A percentile compares a stretch with the other conserved stretches of the same genome.
Evolutionary conservation across 2,329 filamentous ascomycete species (phyloP).

Genomic region (Sclerotinia sclerotiorum): DNA sequence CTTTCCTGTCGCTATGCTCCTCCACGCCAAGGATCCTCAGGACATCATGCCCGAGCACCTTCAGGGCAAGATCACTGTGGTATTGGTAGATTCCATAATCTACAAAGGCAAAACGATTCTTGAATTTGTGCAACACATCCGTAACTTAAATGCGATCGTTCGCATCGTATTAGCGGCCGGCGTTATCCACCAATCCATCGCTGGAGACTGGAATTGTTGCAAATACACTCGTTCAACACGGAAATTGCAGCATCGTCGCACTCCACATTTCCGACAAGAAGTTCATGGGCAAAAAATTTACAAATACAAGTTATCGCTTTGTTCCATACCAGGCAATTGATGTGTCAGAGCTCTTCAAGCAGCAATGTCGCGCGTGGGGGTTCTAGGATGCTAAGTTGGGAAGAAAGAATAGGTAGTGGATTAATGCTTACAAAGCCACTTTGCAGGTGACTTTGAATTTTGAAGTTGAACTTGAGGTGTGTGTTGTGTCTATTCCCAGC

Average conservation of each 20-base stretch:
- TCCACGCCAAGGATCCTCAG: conserved; percentile 45
- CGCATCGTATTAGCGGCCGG: conserved; percentile 56
- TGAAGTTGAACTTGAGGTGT: too few species aligned
- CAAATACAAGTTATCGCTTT: conserved; percentile 58
- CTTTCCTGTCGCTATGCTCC: conserved; percentile 52
- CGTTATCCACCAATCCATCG: conserved; percentile 49
- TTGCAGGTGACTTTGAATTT: not conserved
- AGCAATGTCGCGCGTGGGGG: not conserved
- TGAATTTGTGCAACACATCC: conserved; percentile 51
- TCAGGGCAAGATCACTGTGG: conserved; percentile 42
- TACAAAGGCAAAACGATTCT: conserved; percentile 55
- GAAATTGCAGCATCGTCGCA: conserved; percentile 41
- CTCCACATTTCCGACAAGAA: conserved; percentile 57
- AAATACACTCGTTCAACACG: conserved; percentile 37
- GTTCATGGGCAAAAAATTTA: conserved; percentile 52
- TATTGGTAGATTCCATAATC: conserved; percentile 62
- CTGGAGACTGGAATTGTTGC: not conserved
- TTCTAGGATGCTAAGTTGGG: not conserved
- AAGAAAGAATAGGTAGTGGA: not conserved
- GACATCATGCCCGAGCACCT: conserved; percentile 50
- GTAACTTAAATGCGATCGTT: conserved; percentile 42
- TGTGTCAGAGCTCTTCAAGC: not conserved
- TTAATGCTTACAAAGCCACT: not conserved
- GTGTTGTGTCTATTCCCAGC: too few species aligned
- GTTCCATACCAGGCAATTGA: conserved; percentile 54